Percentiles rank a stretch among this genome's conserved stretches.
phyloP scores from a whole-genome alignment of 169 alveolate species.

The Eimeria sp. region DNA sequence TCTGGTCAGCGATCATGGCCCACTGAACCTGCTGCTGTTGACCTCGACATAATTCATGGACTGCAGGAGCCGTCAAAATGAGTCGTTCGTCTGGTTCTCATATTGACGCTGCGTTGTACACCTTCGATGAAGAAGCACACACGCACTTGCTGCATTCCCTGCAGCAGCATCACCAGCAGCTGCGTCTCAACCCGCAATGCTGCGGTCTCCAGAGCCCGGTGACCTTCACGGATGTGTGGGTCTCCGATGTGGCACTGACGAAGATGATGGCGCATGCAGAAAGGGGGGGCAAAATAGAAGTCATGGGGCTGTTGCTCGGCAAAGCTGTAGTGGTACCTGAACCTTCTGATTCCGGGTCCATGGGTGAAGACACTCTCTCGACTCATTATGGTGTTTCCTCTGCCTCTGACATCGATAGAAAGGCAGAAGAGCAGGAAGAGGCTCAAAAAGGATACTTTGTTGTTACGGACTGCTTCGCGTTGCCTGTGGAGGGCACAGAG shows the following conservation, averaged over 20 bases:
- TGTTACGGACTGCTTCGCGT: conserved; percentile 93
- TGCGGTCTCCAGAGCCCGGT: conserved; percentile 25
- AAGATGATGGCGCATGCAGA: conserved; percentile 95
- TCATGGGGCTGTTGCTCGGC: conserved; percentile 97
- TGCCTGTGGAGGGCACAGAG: conserved; percentile 97
- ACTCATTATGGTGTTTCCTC: not conserved
- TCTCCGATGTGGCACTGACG: conserved; percentile 91
- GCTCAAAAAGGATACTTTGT: conserved; percentile 86
- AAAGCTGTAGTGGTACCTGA: conserved; percentile 83
- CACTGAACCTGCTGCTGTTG: not conserved
- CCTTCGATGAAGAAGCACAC: conserved; percentile 69
- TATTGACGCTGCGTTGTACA: conserved; percentile 3
- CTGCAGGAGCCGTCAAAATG: conserved; percentile 6
- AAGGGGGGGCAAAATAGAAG: conserved; percentile 92
- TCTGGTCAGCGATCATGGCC: not conserved
- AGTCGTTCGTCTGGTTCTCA: not conserved
- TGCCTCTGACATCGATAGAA: not conserved
- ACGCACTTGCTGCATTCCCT: conserved; percentile 47
- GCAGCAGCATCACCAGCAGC: conserved; percentile 66
- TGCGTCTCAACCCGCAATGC: conserved; percentile 29
- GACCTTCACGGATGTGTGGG: conserved; percentile 84
- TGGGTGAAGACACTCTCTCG: not conserved
- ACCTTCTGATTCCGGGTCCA: not conserved
- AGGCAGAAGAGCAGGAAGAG: not conserved
- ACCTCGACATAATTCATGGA: not conserved